Evolutionary conservation across 441 rosid species (phyloP), one percentile per base, ranked within the genome.

Genomic region (Cnidoscolus chayamansa): DNA sequence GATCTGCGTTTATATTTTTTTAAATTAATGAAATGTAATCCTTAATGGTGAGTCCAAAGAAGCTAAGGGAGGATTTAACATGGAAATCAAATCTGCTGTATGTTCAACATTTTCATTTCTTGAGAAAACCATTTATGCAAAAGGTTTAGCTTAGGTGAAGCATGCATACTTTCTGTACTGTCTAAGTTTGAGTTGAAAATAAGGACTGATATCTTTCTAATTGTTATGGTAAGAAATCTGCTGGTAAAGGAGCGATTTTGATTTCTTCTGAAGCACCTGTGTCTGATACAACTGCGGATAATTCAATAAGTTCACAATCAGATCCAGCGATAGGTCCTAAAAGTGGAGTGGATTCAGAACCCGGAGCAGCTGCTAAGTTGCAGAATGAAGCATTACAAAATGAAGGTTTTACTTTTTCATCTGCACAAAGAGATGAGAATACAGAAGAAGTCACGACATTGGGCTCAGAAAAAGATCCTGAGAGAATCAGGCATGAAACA

Each of bases 401-500:
- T 68, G 80, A 61, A 79, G 86, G 60, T 13, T 67, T 57, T 69
- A 53, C 70, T 68, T 17, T 63, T 75, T 68, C 69, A 3, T 72
- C 76, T 48, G 51, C 57, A 49, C 65, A 83, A 60, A 79, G 50
- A 19, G 75, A 70, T 60, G 81, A 67, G 76, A 74, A 65, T 50
- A 64, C 51, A 66, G 72, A 31, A 32, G 7, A 63, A 4, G 57
- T 32, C 32, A 71, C 37, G 68, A 73, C 67, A 77, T 51, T 69
- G 59, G 82, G 75, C 72, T 75, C 81, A 31, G 75, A 57, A 54
- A 83, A 82, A 67, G 91, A 76, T 78, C 67, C 85, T 70, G 90
- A 81, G 74, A 78, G 77, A 55, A 73, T 78, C 63, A 83, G 80
- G 77, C 85, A 74, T 25, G 90, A 86, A 71, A 75, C 80, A 72